Conservation (phyloP, 257 asterid species). For the Plectranthus barbatus region DNA sequence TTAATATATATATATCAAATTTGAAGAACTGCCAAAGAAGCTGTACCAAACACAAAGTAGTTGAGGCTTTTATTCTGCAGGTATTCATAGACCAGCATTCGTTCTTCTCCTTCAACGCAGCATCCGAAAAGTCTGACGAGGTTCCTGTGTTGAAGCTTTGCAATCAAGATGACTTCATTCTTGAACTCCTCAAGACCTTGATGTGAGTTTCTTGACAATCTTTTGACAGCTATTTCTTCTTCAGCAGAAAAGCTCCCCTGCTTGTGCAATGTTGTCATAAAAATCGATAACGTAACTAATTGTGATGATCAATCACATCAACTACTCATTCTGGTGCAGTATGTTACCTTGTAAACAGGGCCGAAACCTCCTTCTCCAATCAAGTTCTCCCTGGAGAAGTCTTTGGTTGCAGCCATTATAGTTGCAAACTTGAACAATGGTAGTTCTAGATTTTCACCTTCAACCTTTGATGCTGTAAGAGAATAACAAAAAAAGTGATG, state of each 20-base stretch:
- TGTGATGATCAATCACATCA: too few relatives aligned
- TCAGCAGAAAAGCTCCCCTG: slow-evolving; percentile 27
- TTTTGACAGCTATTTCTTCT: slow-evolving; percentile 35
- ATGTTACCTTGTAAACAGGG: slow-evolving; percentile 34
- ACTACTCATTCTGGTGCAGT: background rate
- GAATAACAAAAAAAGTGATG: background rate
- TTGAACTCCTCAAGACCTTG: slow-evolving; percentile 30
- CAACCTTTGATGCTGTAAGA: background rate
- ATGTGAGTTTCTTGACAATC: slow-evolving; percentile 28
- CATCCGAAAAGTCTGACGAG: slow-evolving; percentile 38
- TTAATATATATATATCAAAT: too few relatives aligned
- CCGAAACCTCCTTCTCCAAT: slow-evolving; percentile 34
- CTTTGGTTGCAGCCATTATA: slow-evolving; percentile 25
- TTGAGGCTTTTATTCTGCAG: slow-evolving; percentile 34
- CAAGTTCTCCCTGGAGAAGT: slow-evolving; percentile 28
- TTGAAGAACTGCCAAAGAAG: background rate
- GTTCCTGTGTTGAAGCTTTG: slow-evolving; percentile 38
- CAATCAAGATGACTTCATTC: slow-evolving; percentile 22
- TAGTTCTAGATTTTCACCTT: slow-evolving; percentile 20
- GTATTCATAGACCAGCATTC: slow-evolving; percentile 34
- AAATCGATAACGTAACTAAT: background rate
- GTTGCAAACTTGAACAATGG: slow-evolving; percentile 21
- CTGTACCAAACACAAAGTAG: slow-evolving; percentile 26
- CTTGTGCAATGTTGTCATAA: background rate
- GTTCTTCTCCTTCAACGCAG: slow-evolving; percentile 31